phyloP scores from a whole-genome alignment of 495 filamentous ascomycete genomes.

The Pyrenula massariospora region DNA sequence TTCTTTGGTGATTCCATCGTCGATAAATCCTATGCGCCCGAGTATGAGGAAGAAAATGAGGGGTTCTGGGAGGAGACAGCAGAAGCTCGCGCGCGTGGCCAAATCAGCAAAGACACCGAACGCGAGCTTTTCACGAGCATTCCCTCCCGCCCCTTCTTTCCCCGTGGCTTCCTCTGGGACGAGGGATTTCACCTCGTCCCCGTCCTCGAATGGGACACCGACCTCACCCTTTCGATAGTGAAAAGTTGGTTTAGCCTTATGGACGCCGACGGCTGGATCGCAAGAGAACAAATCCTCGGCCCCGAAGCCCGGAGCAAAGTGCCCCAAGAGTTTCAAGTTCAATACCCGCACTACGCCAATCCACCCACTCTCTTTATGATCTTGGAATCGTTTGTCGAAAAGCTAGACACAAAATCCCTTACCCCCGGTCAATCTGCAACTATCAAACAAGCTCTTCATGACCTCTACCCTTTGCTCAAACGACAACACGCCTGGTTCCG shows the following conservation, averaged over 20 bases:
- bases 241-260: slow-evolving; percentile 93
- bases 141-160: slow-evolving; percentile 91
- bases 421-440: slow-evolving; percentile 38
- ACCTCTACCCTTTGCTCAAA: slow-evolving; percentile 83
- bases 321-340: slow-evolving; percentile 84
- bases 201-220: slow-evolving; percentile 84
- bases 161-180: slow-evolving; percentile 93
- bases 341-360: slow-evolving; percentile 97
- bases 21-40: slow-evolving; percentile 78
- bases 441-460: slow-evolving; percentile 56
- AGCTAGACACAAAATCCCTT: slow-evolving; percentile 37
- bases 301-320: slow-evolving; percentile 94
- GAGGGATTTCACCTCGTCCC: slow-evolving; percentile 95
- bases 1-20: slow-evolving; percentile 81
- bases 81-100: slow-evolving; percentile 54
- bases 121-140: slow-evolving; percentile 87
- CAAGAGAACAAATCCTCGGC: slow-evolving; percentile 90
- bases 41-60: slow-evolving; percentile 94
- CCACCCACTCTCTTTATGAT: slow-evolving; percentile 94
- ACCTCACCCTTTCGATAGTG: slow-evolving; percentile 82
- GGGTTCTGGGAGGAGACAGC: slow-evolving; percentile 92
- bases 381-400: slow-evolving; percentile 70
- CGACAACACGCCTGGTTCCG: slow-evolving; percentile 92
- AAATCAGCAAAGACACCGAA: slow-evolving; percentile 63
- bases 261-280: slow-evolving; percentile 97